Percentiles rank a stretch among this genome's conserved stretches.
phyloP scores from a whole-genome alignment of 257 asterid species.

The Dorcoceras hygrometricum region DNA sequence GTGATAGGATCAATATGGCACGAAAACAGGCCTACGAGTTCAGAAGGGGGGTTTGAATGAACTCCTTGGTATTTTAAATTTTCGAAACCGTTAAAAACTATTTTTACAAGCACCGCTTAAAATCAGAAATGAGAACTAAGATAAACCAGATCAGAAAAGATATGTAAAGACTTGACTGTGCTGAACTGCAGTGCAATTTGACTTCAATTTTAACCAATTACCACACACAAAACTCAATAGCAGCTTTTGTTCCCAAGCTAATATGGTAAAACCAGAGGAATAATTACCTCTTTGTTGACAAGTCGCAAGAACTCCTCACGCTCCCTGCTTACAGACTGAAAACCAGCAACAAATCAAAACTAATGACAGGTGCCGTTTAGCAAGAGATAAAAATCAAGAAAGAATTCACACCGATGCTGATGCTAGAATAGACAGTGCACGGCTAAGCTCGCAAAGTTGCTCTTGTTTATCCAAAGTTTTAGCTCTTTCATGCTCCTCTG shows the following conservation, averaged over 20 bases:
- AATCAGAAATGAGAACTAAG: slow-evolving; percentile 16
- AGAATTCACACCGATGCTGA: slow-evolving; percentile 66
- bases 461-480: slow-evolving; percentile 75
- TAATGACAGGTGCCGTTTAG: slow-evolving; percentile 24
- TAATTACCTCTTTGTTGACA: slow-evolving; percentile 87
- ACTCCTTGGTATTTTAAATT: too few relatives aligned
- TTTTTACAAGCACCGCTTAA: too few relatives aligned
- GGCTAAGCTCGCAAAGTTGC: slow-evolving; percentile 87
- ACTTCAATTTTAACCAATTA: not conserved
- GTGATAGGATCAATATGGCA: too few relatives aligned
- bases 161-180: slow-evolving; percentile 2
- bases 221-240: not conserved
- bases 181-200: slow-evolving; percentile 6
- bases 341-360: slow-evolving; percentile 31
- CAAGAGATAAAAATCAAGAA: slow-evolving; percentile 24
- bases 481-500: slow-evolving; percentile 48
- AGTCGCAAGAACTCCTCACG: slow-evolving; percentile 94
- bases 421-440: slow-evolving; percentile 90
- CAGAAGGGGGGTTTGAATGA: too few relatives aligned
- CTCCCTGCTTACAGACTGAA: slow-evolving; percentile 96
- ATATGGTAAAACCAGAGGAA: not conserved
- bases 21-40: too few relatives aligned
- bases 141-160: slow-evolving; percentile 12
- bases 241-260: not conserved
- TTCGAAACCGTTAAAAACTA: too few relatives aligned